Base-by-base conservation (phyloP, 331 rosid genomes). In the Dryas integrifolia region DNA sequence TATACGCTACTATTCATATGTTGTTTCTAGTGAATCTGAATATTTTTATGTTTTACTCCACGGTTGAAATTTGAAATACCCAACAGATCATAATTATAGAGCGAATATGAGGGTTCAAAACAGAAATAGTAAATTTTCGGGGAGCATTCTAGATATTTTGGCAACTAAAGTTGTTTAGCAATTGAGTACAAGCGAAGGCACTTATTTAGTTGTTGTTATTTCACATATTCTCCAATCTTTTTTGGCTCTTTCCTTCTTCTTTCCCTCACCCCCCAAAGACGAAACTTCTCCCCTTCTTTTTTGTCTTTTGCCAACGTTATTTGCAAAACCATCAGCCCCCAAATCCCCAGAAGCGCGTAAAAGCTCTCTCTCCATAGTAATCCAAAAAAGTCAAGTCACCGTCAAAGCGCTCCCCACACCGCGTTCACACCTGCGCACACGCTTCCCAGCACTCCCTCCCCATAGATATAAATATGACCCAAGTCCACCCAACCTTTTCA, bases 341-440 rank as follows among this genome's bases (percentile, higher is more conserved):
- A 3, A 18, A 55, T 7, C 73, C 50, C 72, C 75, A 65, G 62
- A 51, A 84, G 85, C 96, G 96, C 96, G 96, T 90, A 79, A 83
- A 70, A 24, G 66, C 40, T 49, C 38, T 77, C 76, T 65, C 24
- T 5, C 14, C 69, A 74, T 39, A 24, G 66, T 0, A 65, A 63
- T 76, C 69, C 62, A 35, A 56, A 8, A 74, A 65, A 58, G 84
- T 86, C 85, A 72, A 69, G 88, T 88, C 90, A 49, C 70, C 85
- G 90, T 86, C 89, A 81, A 84, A 80, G 51, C 35, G 7, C 16
- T 50, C 49, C 55, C 58, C 41, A 24, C 35, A 30, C 57, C 85
- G 89, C 82, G 89, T 88, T 90, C 94, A 85, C 84, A 88, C 68
- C 49, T 5, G 6, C 82, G 4, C 57, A 85, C 95, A 85, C 95